Conservation (phyloP, 2,329 filamentous ascomycete species). For the Blastomyces emzantsi region DNA sequence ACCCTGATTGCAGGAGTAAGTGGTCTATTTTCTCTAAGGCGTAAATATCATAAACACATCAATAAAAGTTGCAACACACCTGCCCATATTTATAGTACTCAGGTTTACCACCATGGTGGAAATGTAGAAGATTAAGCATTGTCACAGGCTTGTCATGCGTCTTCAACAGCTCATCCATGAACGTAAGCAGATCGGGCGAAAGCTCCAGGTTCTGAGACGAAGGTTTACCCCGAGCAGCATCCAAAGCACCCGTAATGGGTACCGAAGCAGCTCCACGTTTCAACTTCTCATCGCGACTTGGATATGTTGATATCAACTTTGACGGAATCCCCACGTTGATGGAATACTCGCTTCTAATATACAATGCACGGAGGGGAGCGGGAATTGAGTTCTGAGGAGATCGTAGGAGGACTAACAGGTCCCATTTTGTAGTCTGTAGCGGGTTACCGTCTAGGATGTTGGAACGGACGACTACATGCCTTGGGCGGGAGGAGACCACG, state of each 20-base stretch:
- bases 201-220: constrained; percentile 47
- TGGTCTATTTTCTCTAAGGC: neutral
- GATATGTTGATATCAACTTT: constrained; percentile 26
- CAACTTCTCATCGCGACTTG: constrained; percentile 18
- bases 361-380: constrained; percentile 11
- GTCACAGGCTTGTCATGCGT: constrained; percentile 42
- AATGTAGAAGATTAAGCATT: constrained; percentile 57
- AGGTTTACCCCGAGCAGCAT: constrained; percentile 24
- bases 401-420: constrained; percentile 30
- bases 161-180: constrained; percentile 35
- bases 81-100: constrained; percentile 51
- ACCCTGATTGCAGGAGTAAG: constrained; percentile 17
- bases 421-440: constrained; percentile 27
- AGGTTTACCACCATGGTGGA: constrained; percentile 43
- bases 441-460: constrained; percentile 23
- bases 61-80: constrained; percentile 37
- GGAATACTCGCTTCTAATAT: constrained; percentile 26
- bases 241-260: constrained; percentile 27
- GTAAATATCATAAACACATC: neutral
- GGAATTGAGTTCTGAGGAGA: constrained; percentile 19
- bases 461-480: constrained; percentile 30
- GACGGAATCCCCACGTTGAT: constrained; percentile 30
- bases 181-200: constrained; percentile 42
- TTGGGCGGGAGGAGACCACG: constrained; percentile 30
- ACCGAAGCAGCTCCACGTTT: constrained; percentile 20